Evolutionary conservation across 306 rosid species (phyloP).

Genomic region (Alnus glutinosa): DNA sequence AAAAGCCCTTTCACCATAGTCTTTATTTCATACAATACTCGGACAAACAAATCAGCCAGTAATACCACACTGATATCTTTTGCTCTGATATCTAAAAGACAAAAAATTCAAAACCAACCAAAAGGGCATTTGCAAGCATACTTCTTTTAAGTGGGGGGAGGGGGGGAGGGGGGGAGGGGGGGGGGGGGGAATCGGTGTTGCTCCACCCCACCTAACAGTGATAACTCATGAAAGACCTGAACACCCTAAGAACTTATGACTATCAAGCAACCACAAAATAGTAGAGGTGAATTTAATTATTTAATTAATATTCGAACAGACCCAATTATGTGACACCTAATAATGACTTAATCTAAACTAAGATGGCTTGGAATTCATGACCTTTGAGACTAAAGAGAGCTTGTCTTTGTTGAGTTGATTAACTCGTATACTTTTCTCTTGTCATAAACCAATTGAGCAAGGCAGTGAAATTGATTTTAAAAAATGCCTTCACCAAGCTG

Average conservation of each 20-base stretch:
- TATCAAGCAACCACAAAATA: neutral
- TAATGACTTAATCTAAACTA: too few relatives aligned
- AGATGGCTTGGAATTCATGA: too few relatives aligned
- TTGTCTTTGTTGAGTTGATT: too few relatives aligned
- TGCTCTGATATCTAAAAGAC: neutral
- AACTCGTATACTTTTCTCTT: too few relatives aligned
- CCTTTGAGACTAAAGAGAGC: too few relatives aligned
- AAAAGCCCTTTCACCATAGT: conserved; percentile 5
- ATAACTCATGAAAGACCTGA: neutral
- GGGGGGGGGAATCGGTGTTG: neutral
- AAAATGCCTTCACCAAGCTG: too few relatives aligned
- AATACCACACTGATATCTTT: neutral
- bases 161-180: too few relatives aligned
- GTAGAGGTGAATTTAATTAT: neutral
- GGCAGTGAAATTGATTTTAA: too few relatives aligned
- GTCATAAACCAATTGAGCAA: too few relatives aligned
- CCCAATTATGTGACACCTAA: too few relatives aligned
- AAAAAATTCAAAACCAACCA: neutral
- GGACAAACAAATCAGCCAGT: neutral
- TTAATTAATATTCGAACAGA: too few relatives aligned
- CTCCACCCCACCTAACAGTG: neutral
- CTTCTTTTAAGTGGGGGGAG: neutral
- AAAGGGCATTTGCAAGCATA: neutral
- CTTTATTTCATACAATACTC: conserved; percentile 3
- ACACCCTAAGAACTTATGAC: neutral